phyloP scores from a whole-genome alignment of 1,284 basidiomycete species.

The Gymnopus androsaceus region DNA sequence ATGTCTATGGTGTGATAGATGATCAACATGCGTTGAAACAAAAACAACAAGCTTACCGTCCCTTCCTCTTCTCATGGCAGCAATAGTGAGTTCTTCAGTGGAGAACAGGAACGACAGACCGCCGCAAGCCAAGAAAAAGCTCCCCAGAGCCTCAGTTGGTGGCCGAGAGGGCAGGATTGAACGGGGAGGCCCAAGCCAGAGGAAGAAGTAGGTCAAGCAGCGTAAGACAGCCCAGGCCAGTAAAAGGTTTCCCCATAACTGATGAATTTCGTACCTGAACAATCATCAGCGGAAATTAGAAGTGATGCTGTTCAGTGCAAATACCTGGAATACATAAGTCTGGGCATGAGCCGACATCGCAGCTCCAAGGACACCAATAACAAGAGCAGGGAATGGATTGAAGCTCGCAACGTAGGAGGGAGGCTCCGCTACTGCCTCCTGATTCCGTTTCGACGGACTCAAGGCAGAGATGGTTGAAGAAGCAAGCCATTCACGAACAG shows the following conservation, averaged over 20 bases:
- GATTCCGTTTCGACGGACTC: conserved; percentile 33
- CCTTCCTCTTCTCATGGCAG: conserved; percentile 88
- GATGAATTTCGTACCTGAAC: conserved; percentile 81
- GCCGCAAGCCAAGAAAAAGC: conserved; percentile 86
- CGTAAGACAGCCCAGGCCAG: conserved; percentile 77
- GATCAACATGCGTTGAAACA: neutral
- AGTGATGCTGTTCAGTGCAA: neutral
- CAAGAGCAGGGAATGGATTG: conserved; percentile 93
- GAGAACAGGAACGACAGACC: conserved; percentile 92
- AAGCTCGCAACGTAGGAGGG: conserved; percentile 79
- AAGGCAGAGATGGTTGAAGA: conserved; percentile 53
- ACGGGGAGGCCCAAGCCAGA: conserved; percentile 80
- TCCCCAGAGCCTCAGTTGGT: conserved; percentile 88
- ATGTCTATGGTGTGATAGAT: conserved; percentile 53
- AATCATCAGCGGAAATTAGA: conserved; percentile 1
- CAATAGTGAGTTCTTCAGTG: conserved; percentile 87
- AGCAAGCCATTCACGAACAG: conserved; percentile 70
- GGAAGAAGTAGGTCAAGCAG: conserved; percentile 91
- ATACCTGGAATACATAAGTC: conserved; percentile 82
- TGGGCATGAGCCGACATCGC: conserved; percentile 97
- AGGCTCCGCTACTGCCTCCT: conserved; percentile 59
- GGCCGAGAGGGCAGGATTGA: conserved; percentile 89
- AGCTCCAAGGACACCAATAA: conserved; percentile 90
- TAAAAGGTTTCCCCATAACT: conserved; percentile 92
- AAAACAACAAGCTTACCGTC: conserved; percentile 64